Conservation (phyloP, 1,284 basidiomycete genomes). For the Boletus hoseneyae region DNA sequence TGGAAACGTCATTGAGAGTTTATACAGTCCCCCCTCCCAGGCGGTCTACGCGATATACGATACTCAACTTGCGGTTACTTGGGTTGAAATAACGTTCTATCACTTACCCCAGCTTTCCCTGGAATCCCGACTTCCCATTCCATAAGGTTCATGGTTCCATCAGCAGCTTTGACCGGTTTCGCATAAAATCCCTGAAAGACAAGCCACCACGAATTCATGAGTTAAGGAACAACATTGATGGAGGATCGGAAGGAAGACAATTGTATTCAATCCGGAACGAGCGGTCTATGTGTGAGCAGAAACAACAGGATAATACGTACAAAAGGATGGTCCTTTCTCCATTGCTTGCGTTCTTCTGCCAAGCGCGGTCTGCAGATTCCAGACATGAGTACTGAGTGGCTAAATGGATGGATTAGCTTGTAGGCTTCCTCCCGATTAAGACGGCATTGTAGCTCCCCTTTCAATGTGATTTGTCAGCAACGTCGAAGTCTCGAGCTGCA, state of each 20-base stretch:
- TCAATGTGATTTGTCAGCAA: constrained; percentile 29
- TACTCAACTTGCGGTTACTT: constrained; percentile 16
- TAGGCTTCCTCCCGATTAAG: no score
- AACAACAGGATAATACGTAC: constrained; percentile 65
- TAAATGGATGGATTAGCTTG: constrained; percentile 1
- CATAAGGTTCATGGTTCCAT: constrained; percentile 95
- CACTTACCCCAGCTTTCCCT: constrained; percentile 75
- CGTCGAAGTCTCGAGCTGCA: neutral
- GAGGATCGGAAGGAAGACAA: neutral
- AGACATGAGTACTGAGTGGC: constrained; percentile 59
- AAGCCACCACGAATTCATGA: constrained; percentile 7
- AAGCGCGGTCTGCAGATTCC: constrained; percentile 83
- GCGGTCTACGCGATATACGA: constrained; percentile 63
- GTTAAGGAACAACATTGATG: neutral
- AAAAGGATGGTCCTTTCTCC: constrained; percentile 99
- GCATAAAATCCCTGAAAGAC: constrained; percentile 88
- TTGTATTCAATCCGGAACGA: constrained; percentile 1
- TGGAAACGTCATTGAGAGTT: constrained; percentile 91
- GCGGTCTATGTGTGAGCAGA: constrained; percentile 1
- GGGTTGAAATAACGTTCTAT: constrained; percentile 5
- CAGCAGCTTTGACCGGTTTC: constrained; percentile 82
- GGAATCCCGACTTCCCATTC: constrained; percentile 98
- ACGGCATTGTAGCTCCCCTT: neutral
- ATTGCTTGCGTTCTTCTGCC: constrained; percentile 97
- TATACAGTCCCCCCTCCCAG: constrained; percentile 96